Evolutionary conservation across 2,329 filamentous ascomycete genomes (phyloP).

Genomic region (Aspergillus sp.): DNA sequence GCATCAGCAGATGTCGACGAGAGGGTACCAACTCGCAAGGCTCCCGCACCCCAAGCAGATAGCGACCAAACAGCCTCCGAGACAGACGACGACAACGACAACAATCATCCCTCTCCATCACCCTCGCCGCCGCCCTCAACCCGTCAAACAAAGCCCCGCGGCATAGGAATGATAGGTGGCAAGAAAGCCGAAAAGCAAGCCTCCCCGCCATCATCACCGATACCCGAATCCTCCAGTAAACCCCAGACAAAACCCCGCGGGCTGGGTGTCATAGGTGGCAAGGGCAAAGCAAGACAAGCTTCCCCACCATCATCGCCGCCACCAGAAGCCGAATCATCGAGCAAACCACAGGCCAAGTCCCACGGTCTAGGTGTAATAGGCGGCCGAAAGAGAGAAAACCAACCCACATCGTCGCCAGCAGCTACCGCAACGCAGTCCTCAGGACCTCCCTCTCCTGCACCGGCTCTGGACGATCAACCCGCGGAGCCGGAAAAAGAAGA

Average conservation of each 20-base stretch:
- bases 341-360: too few species aligned
- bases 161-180: conserved; percentile 36
- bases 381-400: too few species aligned
- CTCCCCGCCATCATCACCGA: not conserved
- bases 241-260: conserved; percentile 25
- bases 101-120: conserved; percentile 5
- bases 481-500: conserved; percentile 23
- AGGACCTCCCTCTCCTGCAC: not conserved
- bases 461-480: conserved; percentile 4
- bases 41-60: not conserved
- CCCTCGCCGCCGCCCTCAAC: conserved; percentile 13
- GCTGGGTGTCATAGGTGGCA: conserved; percentile 42
- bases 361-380: too few species aligned
- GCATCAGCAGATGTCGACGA: not conserved
- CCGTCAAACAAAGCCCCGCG: conserved; percentile 13
- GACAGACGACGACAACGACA: not conserved
- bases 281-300: conserved; percentile 2
- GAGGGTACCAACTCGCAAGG: not conserved
- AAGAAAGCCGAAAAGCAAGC: conserved; percentile 25
- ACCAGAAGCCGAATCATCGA: not conserved
- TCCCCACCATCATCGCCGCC: not conserved
- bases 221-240: conserved; percentile 17
- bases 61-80: conserved; percentile 13
- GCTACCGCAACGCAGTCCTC: not conserved
- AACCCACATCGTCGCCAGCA: too few species aligned